phyloP scores from a whole-genome alignment of 176 grass and related monocot species.

The Poa annua region DNA sequence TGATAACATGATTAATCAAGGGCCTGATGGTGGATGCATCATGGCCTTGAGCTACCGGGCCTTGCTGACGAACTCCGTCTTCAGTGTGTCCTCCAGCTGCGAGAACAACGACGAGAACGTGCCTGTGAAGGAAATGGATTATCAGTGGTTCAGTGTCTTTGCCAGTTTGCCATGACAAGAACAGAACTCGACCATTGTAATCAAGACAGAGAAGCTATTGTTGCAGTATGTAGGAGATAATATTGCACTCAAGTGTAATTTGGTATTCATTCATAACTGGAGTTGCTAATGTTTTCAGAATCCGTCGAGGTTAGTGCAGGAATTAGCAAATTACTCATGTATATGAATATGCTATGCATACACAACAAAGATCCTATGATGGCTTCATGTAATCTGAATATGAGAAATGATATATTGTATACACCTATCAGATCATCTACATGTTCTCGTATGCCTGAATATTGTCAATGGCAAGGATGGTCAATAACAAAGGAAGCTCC shows the following conservation, averaged over 20 bases:
- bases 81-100: constrained; percentile 65
- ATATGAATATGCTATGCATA: neutral
- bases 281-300: neutral
- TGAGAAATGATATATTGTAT: neutral
- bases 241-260: neutral
- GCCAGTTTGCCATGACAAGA: no score
- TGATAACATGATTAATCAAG: neutral
- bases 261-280: neutral
- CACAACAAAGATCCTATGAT: neutral
- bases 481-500: constrained; percentile 21
- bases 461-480: neutral
- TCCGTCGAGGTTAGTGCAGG: neutral
- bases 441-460: neutral
- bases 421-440: neutral
- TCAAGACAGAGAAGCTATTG: no score
- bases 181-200: no score
- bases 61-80: constrained; percentile 54
- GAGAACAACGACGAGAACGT: constrained; percentile 64
- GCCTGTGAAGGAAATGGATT: constrained; percentile 45
- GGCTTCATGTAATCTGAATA: neutral
- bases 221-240: no score
- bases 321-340: neutral
- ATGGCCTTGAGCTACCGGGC: constrained; percentile 26
- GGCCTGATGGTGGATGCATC: neutral
- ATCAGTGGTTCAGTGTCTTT: neutral